A percentile compares a stretch with the other conserved stretches of the same genome.
These are phyloP conservation scores for Nigrograna mackinnonii DNA, from an alignment of 2,329 filamentous ascomycete species.

Conservation along the genomic window DNA sequence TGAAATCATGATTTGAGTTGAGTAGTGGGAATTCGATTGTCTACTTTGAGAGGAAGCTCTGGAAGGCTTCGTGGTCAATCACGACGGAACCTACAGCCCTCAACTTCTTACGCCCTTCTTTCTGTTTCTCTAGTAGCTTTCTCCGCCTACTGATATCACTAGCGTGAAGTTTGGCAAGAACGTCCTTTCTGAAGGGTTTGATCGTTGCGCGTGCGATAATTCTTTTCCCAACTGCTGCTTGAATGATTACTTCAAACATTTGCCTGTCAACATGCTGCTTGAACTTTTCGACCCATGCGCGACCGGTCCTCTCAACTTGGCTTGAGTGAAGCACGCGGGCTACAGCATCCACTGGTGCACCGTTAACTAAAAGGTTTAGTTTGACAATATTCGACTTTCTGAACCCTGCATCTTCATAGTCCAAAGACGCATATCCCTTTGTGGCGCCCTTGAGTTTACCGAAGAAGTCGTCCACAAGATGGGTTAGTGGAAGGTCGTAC, in stretches of 20 bases:
- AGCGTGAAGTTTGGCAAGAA: conserved; percentile 89
- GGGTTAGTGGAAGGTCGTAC: conserved; percentile 84
- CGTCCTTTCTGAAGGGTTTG: conserved; percentile 96
- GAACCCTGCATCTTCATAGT: conserved; percentile 96
- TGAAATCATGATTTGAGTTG: too few species aligned
- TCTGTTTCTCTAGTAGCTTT: conserved; percentile 95
- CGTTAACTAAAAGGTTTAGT: conserved; percentile 91
- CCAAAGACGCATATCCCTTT: conserved; percentile 92
- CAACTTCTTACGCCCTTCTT: conserved; percentile 88
- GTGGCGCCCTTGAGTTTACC: conserved; percentile 92
- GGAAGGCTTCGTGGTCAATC: conserved; percentile 96
- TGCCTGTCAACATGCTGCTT: conserved; percentile 95
- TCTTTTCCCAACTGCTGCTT: conserved; percentile 80
- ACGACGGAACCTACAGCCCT: conserved; percentile 83
- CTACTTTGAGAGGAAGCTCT: conserved; percentile 65
- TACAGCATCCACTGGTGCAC: conserved; percentile 89
- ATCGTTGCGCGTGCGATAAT: conserved; percentile 92
- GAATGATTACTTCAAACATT: conserved; percentile 96
- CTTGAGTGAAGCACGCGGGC: conserved; percentile 84
- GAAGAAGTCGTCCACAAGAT: conserved; percentile 95
- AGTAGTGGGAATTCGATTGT: neutral
- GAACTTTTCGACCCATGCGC: conserved; percentile 92
- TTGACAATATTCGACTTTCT: conserved; percentile 79
- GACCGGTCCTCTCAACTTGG: conserved; percentile 78
- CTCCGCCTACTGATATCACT: conserved; percentile 79